Conservation (phyloP, 805 yeast species). For the Groenewaldozyma salmanticensis region DNA sequence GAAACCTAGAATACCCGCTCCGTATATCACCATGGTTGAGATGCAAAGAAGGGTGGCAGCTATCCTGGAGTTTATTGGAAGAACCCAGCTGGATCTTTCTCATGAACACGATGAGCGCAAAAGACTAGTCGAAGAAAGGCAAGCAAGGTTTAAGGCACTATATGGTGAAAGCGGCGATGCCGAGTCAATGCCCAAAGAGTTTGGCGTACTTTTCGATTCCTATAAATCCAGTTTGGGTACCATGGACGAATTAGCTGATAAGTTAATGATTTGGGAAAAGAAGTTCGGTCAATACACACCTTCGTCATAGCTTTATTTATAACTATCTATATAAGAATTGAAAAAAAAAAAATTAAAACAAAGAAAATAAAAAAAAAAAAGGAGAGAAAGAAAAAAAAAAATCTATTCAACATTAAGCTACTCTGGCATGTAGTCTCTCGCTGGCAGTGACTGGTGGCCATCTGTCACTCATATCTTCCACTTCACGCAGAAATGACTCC, state of each 20-base stretch:
- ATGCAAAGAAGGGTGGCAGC: conserved; percentile 84
- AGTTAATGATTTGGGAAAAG: conserved; percentile 71
- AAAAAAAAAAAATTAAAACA: conserved; percentile 40
- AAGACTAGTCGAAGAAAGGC: conserved; percentile 32
- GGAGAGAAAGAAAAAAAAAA: background rate
- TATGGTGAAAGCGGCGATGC: conserved; percentile 10
- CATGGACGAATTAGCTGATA: conserved; percentile 67
- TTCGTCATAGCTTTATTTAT: too few relatives aligned
- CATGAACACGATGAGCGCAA: conserved; percentile 57
- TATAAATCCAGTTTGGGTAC: conserved; percentile 45
- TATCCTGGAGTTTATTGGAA: conserved; percentile 79
- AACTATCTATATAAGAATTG: too few relatives aligned
- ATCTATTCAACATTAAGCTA: background rate
- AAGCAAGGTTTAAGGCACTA: conserved; percentile 20
- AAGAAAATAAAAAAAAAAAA: conserved; percentile 2
- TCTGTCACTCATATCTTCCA: conserved; percentile 30
- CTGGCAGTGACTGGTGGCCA: conserved; percentile 23
- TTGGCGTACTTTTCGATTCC: conserved; percentile 36
- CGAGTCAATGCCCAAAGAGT: conserved; percentile 11
- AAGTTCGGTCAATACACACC: conserved; percentile 27
- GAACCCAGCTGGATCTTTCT: conserved; percentile 76
- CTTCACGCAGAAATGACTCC: conserved; percentile 29
- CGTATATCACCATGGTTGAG: conserved; percentile 65
- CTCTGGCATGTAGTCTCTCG: conserved; percentile 4
- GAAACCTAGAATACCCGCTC: conserved; percentile 75